phyloP scores from a whole-genome alignment of 2,329 filamentous ascomycete genomes.

The Salinomyces thailandicus region DNA sequence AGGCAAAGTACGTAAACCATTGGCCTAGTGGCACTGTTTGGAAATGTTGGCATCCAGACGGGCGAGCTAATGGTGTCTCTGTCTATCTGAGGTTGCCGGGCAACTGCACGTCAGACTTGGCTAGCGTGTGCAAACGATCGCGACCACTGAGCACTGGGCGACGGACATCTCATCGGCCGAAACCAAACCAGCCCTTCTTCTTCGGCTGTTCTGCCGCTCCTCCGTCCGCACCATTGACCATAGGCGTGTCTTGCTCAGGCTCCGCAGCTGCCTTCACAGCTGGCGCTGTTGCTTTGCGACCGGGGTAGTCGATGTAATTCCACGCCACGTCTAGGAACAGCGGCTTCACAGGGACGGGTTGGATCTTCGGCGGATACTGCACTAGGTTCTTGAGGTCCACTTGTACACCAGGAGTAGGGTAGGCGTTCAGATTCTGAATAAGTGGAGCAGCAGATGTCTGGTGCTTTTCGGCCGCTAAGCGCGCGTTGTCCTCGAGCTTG shows the following conservation, averaged over 20 bases:
- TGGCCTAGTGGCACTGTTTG: too few relatives aligned
- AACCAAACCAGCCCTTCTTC: slow-evolving; percentile 41
- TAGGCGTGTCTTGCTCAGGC: slow-evolving; percentile 8
- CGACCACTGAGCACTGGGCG: too few relatives aligned
- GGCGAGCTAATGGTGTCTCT: too few relatives aligned
- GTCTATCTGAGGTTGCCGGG: too few relatives aligned
- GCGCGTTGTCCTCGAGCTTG: slow-evolving; percentile 45
- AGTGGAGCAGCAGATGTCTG: slow-evolving; percentile 47
- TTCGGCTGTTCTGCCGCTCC: slow-evolving; percentile 22
- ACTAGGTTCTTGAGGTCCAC: slow-evolving; percentile 74
- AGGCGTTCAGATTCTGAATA: slow-evolving; percentile 64
- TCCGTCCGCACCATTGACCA: slow-evolving; percentile 15
- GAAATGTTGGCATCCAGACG: too few relatives aligned
- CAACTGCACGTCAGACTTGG: too few relatives aligned
- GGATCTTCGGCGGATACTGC: slow-evolving; percentile 72
- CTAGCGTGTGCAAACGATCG: too few relatives aligned
- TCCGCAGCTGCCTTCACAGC: slow-evolving; percentile 19
- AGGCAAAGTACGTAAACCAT: too few relatives aligned
- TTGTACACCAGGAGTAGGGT: slow-evolving; percentile 49
- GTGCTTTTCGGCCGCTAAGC: slow-evolving; percentile 37
- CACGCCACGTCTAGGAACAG: slow-evolving; percentile 93
- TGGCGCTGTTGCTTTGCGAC: slow-evolving; percentile 33
- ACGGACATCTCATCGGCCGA: slow-evolving; percentile 38
- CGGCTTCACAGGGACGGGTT: slow-evolving; percentile 81
- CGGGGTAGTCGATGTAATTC: slow-evolving; percentile 93